Evolutionary conservation across 139 green algal genomes (phyloP).

Genomic region (Tetraselmis chui): DNA sequence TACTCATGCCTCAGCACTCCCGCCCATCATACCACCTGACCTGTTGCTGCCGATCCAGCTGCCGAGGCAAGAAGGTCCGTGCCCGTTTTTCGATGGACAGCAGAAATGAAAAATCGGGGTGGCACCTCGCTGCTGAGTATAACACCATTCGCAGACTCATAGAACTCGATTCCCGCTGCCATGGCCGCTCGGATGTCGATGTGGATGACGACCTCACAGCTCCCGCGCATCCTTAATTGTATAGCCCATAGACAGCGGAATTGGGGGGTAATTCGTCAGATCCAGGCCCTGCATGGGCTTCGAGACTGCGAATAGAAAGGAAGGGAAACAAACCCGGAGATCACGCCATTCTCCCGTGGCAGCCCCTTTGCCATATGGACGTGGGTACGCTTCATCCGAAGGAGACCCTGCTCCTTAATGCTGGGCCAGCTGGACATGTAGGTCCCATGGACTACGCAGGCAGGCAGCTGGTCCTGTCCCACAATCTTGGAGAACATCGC

Average conservation of each 20-base stretch:
- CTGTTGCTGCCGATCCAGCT: no score
- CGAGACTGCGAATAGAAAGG: no score
- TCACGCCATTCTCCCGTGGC: neutral
- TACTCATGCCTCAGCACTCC: no score
- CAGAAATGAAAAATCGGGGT: neutral
- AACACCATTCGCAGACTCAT: neutral
- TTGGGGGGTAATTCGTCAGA: no score
- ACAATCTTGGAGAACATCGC: neutral
- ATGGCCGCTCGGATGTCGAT: neutral
- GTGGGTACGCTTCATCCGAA: neutral
- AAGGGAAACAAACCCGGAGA: neutral
- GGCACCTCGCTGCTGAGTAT: neutral
- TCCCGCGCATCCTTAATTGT: neutral
- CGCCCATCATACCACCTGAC: no score
- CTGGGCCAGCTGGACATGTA: neutral
- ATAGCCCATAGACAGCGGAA: no score
- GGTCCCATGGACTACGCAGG: neutral
- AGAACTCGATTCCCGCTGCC: neutral
- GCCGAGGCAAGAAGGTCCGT: neutral
- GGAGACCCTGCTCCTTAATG: neutral
- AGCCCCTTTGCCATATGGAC: neutral
- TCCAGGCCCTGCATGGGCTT: no score
- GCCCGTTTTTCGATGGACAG: neutral
- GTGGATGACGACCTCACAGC: neutral
- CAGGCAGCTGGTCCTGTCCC: neutral